Conservation (phyloP, 2,329 filamentous ascomycete genomes). For the Diaporthe aspalathi region DNA sequence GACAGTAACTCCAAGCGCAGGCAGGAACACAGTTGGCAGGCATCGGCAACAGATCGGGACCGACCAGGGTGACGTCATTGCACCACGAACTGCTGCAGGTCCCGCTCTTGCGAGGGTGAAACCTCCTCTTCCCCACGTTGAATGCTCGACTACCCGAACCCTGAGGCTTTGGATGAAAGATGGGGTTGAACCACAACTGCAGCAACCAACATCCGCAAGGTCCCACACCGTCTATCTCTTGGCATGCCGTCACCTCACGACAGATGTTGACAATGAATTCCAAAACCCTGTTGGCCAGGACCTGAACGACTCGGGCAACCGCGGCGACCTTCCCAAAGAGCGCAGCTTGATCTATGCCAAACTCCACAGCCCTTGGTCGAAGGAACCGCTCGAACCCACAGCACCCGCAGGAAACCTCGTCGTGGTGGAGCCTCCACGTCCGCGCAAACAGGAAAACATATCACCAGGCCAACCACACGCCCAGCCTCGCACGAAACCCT, state of each 20-base stretch:
- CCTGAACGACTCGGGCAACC: not conserved
- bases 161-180: not conserved
- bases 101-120: not conserved
- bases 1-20: constrained; percentile 3
- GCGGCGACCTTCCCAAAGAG: not conserved
- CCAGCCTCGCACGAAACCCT: not conserved
- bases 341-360: not conserved
- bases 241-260: too few species aligned
- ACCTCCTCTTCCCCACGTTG: not conserved
- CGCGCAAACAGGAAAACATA: not conserved
- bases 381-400: not conserved
- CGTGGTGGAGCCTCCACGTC: not conserved
- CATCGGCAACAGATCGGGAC: not conserved
- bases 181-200: not conserved
- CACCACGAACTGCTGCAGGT: not conserved
- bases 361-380: not conserved
- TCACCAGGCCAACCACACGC: not conserved
- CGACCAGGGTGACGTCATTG: not conserved
- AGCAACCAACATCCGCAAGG: too few species aligned
- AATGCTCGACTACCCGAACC: not conserved
- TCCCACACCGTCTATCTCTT: too few species aligned
- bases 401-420: not conserved
- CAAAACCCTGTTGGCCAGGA: not conserved
- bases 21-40: too few species aligned
- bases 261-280: too few species aligned